Evolutionary conservation across 164 flowering plant species (phyloP).

Genomic region (Buxus sempervirens): DNA sequence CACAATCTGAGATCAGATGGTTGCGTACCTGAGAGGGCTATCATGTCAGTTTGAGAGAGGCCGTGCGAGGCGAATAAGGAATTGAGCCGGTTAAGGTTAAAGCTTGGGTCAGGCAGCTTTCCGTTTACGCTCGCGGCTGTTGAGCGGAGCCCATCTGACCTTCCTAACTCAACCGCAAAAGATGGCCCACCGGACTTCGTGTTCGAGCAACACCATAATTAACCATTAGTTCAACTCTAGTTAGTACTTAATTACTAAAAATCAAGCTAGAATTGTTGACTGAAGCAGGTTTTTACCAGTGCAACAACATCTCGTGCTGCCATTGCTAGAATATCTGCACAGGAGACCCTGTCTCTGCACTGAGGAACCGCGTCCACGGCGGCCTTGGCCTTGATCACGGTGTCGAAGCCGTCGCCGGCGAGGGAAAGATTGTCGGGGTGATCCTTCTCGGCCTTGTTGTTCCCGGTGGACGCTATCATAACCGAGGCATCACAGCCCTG

Average conservation of each 20-base stretch:
- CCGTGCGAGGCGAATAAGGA: conserved; percentile 52
- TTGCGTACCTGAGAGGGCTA: conserved; percentile 74
- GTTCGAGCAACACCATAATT: no score
- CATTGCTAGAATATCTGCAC: conserved; percentile 87
- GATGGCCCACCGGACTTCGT: conserved; percentile 86
- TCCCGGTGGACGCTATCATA: conserved; percentile 41
- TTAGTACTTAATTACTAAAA: no score
- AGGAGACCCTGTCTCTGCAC: conserved; percentile 82
- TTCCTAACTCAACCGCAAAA: conserved; percentile 76
- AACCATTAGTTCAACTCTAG: no score
- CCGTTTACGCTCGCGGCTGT: conserved; percentile 54
- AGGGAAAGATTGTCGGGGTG: conserved; percentile 68
- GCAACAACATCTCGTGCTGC: conserved; percentile 73
- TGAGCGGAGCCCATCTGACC: conserved; percentile 68
- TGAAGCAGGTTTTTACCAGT: no score
- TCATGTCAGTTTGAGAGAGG: conserved; percentile 69
- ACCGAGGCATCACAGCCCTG: conserved; percentile 90
- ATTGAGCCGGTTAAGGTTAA: conserved; percentile 61
- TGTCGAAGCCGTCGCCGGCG: conserved; percentile 91
- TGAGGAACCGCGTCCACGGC: conserved; percentile 53
- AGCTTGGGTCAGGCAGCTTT: conserved; percentile 59
- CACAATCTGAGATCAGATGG: conserved; percentile 1
- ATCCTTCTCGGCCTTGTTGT: conserved; percentile 77
- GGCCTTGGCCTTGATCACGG: conserved; percentile 80
- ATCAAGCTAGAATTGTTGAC: no score